Evolutionary conservation across 1,284 basidiomycete genomes (phyloP).

Genomic region (Abortiporus biennis): DNA sequence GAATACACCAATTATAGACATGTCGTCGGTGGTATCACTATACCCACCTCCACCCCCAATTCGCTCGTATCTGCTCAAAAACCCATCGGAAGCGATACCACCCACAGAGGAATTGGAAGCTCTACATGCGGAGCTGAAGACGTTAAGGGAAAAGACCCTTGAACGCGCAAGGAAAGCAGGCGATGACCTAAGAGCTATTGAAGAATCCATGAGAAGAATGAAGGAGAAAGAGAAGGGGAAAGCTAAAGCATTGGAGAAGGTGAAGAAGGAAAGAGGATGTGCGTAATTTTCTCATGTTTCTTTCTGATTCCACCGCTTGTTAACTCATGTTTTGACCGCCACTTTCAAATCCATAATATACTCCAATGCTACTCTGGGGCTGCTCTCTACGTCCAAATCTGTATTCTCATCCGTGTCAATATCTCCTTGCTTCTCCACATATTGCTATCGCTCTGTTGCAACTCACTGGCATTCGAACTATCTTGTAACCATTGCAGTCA

Average conservation of each 20-base stretch:
- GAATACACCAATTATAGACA: too few relatives aligned
- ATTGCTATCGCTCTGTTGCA: neutral
- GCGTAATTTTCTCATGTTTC: constrained; percentile 31
- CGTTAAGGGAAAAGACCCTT: constrained; percentile 45
- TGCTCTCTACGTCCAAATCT: neutral
- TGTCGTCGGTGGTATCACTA: constrained; percentile 41
- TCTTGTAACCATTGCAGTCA: constrained; percentile 27
- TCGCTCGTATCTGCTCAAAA: constrained; percentile 53
- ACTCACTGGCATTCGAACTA: neutral
- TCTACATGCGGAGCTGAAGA: constrained; percentile 53
- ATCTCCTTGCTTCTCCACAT: constrained; percentile 2
- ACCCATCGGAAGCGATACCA: constrained; percentile 58
- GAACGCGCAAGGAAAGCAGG: constrained; percentile 63
- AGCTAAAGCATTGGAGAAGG: constrained; percentile 57
- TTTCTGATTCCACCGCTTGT: constrained; percentile 1
- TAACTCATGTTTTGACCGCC: constrained; percentile 2
- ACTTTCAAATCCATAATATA: too few relatives aligned
- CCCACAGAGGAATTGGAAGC: constrained; percentile 65
- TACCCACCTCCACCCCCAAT: constrained; percentile 40
- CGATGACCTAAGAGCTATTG: constrained; percentile 61
- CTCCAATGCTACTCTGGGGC: neutral
- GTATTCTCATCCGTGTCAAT: neutral
- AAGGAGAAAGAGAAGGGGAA: constrained; percentile 75
- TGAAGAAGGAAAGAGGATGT: constrained; percentile 69
- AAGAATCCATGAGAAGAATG: constrained; percentile 64